Conservation (phyloP, 495 filamentous ascomycete genomes). For the Lophiotrema nucula region DNA sequence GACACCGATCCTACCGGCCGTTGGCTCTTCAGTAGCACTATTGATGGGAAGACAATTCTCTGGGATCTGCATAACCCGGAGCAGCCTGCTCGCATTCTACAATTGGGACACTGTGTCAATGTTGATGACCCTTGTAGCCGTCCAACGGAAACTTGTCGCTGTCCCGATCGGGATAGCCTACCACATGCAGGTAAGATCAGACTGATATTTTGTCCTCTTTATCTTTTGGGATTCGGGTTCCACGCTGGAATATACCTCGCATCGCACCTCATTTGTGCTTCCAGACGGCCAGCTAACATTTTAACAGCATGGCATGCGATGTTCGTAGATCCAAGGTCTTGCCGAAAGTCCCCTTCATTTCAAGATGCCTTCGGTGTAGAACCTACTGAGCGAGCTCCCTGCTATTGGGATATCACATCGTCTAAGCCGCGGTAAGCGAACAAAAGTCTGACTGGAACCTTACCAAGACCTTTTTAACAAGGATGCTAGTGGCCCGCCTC, state of each 20-base stretch:
- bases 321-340: conserved; percentile 41
- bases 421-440: neutral
- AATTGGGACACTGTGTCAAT: neutral
- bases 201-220: conserved; percentile 10
- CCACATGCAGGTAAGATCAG: conserved; percentile 1
- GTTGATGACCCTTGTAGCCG: no score
- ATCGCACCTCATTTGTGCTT: no score
- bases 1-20: conserved; percentile 61
- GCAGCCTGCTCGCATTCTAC: conserved; percentile 55
- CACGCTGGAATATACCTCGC: no score
- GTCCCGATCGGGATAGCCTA: neutral
- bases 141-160: no score
- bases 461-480: neutral
- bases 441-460: neutral
- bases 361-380: conserved; percentile 12
- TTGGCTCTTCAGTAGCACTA: conserved; percentile 74
- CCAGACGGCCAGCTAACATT: no score
- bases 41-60: conserved; percentile 61
- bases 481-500: no score
- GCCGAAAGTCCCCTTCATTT: neutral
- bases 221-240: neutral
- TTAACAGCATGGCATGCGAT: conserved; percentile 37
- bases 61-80: conserved; percentile 45
- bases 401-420: conserved; percentile 18
- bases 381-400: neutral